Percentiles rank a stretch among this genome's conserved stretches.
phyloP scores from a whole-genome alignment of 2,329 filamentous ascomycete species.

The Blumeriella jaapii region DNA sequence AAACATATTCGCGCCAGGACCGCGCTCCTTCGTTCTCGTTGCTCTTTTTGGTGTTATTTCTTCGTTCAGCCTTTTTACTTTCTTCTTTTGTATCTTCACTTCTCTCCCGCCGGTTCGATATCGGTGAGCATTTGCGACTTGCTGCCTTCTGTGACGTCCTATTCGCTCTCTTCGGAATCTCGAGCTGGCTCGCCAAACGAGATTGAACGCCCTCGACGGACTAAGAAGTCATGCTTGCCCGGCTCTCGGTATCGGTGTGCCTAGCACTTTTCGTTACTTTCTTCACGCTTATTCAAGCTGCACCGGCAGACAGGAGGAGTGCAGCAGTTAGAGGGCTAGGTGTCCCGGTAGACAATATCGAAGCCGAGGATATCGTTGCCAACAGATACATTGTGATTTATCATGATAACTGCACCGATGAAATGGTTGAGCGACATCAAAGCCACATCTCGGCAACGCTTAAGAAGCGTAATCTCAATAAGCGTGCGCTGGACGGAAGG shows the following conservation, averaged over 20 bases:
- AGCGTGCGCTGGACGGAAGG: constrained; percentile 37
- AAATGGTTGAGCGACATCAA: constrained; percentile 39
- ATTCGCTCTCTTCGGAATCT: too few species aligned
- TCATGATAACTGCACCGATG: constrained; percentile 40
- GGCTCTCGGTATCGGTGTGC: constrained; percentile 4
- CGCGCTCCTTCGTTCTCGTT: too few species aligned
- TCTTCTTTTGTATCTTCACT: too few species aligned
- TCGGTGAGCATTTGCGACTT: too few species aligned
- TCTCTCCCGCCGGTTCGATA: too few species aligned
- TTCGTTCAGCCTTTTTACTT: too few species aligned
- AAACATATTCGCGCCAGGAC: too few species aligned
- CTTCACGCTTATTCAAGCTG: constrained; percentile 5
- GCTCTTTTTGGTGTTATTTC: too few species aligned
- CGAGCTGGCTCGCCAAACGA: too few species aligned
- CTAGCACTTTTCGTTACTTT: constrained; percentile 4
- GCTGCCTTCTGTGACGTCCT: too few species aligned
- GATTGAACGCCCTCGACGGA: too few species aligned
- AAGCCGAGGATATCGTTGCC: constrained; percentile 37
- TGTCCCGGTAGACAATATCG: constrained; percentile 38
- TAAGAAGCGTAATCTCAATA: constrained; percentile 44
- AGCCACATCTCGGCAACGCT: constrained; percentile 36
- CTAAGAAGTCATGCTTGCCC: neutral
- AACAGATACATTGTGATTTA: constrained; percentile 54
- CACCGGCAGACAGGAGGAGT: constrained; percentile 2
- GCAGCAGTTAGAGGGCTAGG: constrained; percentile 24